These are phyloP conservation scores for Wickerhamomyces ciferrii DNA, from an alignment of 805 yeast genomes.

Conservation along the genomic window DNA sequence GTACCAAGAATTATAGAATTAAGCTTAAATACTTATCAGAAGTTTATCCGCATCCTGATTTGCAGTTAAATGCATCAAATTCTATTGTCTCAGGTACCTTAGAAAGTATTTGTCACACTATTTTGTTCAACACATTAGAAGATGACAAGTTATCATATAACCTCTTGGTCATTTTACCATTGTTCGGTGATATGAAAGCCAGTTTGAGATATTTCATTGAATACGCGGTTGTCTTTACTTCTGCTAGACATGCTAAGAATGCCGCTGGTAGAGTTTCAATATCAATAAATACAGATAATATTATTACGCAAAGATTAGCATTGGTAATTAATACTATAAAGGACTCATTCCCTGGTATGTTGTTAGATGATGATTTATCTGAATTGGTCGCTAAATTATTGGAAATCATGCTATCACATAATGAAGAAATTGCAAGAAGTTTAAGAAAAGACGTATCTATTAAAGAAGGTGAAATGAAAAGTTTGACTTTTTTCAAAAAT, in stretches of 20 bases:
- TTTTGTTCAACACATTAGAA: slow-evolving; percentile 47
- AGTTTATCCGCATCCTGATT: slow-evolving; percentile 57
- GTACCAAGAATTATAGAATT: slow-evolving; percentile 4
- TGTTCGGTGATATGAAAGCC: slow-evolving; percentile 41
- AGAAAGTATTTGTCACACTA: slow-evolving; percentile 75
- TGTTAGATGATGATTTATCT: slow-evolving; percentile 58
- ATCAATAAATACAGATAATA: slow-evolving; percentile 27
- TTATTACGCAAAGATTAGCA: slow-evolving; percentile 46
- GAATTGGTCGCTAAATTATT: slow-evolving; percentile 53
- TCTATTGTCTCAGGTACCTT: slow-evolving; percentile 48
- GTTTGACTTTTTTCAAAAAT: slow-evolving; percentile 25
- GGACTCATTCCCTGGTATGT: slow-evolving; percentile 60
- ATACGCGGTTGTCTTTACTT: slow-evolving; percentile 30
- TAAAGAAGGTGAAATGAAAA: slow-evolving; percentile 41
- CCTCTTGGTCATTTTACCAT: slow-evolving; percentile 48
- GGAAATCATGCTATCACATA: slow-evolving; percentile 38
- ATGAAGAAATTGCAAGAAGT: slow-evolving; percentile 43
- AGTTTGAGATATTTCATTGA: slow-evolving; percentile 41
- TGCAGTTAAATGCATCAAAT: slow-evolving; percentile 42
- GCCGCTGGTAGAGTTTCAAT: slow-evolving; percentile 11
- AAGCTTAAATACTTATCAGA: slow-evolving; percentile 32
- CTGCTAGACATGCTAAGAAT: slow-evolving; percentile 18
- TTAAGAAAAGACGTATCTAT: slow-evolving; percentile 48
- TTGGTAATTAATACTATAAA: slow-evolving; percentile 50
- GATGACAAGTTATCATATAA: slow-evolving; percentile 34